Conservation (phyloP, 2,329 filamentous ascomycete species). For the Aspergillus ochraceoroseus region DNA sequence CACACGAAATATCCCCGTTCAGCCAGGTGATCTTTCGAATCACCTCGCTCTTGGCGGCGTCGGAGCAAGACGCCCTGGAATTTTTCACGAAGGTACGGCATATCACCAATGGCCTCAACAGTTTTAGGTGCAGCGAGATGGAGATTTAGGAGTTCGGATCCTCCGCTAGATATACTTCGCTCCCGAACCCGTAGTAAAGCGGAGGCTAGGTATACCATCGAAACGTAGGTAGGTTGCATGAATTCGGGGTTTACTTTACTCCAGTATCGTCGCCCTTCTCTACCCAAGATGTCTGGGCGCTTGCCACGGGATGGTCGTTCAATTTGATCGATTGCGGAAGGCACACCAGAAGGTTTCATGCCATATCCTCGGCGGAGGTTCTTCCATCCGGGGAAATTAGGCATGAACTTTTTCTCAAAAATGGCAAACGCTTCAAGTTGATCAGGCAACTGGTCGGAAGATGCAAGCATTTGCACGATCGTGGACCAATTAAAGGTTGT, state of each 20-base stretch:
- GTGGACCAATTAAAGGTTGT: slow-evolving; percentile 77
- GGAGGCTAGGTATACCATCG: slow-evolving; percentile 43
- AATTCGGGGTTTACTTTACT: slow-evolving; percentile 37
- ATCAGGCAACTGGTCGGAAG: slow-evolving; percentile 54
- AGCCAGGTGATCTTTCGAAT: slow-evolving; percentile 15
- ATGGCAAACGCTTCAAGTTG: slow-evolving; percentile 58
- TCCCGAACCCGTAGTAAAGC: slow-evolving; percentile 37
- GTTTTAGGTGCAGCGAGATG: slow-evolving; percentile 35
- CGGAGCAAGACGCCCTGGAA: slow-evolving; percentile 42
- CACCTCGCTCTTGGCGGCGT: slow-evolving; percentile 25
- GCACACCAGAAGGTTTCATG: slow-evolving; percentile 28
- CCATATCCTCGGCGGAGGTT: slow-evolving; percentile 34
- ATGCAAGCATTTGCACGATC: slow-evolving; percentile 64
- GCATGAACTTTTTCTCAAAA: slow-evolving; percentile 75
- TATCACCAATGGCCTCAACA: slow-evolving; percentile 33
- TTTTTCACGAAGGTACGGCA: slow-evolving; percentile 41
- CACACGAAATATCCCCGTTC: slow-evolving; percentile 26
- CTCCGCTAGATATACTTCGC: slow-evolving; percentile 34
- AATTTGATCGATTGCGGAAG: slow-evolving; percentile 31
- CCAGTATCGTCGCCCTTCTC: slow-evolving; percentile 33
- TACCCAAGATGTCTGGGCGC: slow-evolving; percentile 30
- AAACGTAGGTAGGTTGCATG: slow-evolving; percentile 43
- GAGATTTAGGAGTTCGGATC: slow-evolving; percentile 27
- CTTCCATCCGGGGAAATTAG: slow-evolving; percentile 70
- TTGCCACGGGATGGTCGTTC: slow-evolving; percentile 26